Conservation (phyloP, 2,329 filamentous ascomycete genomes). For the Exophiala lecanii-corni region DNA sequence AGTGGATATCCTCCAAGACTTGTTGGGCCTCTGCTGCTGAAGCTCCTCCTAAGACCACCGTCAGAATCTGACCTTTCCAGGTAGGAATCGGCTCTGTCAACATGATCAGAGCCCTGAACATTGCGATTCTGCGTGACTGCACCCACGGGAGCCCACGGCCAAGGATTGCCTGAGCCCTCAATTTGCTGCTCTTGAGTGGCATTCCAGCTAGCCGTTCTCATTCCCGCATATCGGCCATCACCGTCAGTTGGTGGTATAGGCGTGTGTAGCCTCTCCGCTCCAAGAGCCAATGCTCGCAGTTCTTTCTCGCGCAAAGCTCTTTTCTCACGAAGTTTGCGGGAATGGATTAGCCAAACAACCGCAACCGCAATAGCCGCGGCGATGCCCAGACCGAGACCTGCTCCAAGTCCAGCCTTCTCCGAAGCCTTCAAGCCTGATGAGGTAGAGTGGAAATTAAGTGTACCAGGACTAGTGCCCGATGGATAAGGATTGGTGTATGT, state of each 20-base stretch:
- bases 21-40: slow-evolving; percentile 37
- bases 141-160: slow-evolving; percentile 29
- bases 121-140: slow-evolving; percentile 18
- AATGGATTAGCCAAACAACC: slow-evolving; percentile 48
- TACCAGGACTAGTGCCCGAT: slow-evolving; percentile 26
- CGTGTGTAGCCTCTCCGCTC: slow-evolving; percentile 45
- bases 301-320: slow-evolving; percentile 49
- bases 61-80: slow-evolving; percentile 38
- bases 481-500: slow-evolving; percentile 50
- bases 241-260: slow-evolving; percentile 27
- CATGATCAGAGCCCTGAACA: slow-evolving; percentile 29
- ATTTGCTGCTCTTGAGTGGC: slow-evolving; percentile 23
- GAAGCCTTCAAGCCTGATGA: slow-evolving; percentile 26
- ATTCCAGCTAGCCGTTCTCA: slow-evolving; percentile 24
- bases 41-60: slow-evolving; percentile 35
- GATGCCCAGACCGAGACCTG: slow-evolving; percentile 62
- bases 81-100: slow-evolving; percentile 41
- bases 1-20: slow-evolving; percentile 14
- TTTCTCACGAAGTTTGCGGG: slow-evolving; percentile 42
- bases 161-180: slow-evolving; percentile 23
- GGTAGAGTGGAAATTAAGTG: slow-evolving; percentile 20
- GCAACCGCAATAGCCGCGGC: slow-evolving; percentile 47
- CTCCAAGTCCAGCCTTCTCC: slow-evolving; percentile 56
- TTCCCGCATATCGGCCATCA: slow-evolving; percentile 8
- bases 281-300: slow-evolving; percentile 49